These are phyloP conservation scores for Ramularia collo-cygni DNA, from an alignment of 2,329 filamentous ascomycete genomes.

Conservation along the genomic window DNA sequence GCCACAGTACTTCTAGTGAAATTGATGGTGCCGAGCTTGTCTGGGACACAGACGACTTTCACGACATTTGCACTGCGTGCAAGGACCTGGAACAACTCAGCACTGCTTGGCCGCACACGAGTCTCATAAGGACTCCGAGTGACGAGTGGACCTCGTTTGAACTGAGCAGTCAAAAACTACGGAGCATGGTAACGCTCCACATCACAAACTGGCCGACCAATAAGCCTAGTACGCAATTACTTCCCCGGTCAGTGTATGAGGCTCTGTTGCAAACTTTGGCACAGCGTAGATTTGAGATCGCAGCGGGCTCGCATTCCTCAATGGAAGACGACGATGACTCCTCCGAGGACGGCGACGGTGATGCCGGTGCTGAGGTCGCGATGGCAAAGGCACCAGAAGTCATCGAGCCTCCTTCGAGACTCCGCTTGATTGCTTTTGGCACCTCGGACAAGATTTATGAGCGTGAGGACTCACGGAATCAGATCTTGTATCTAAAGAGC, in stretches of 20 bases:
- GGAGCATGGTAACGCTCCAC: constrained; percentile 40
- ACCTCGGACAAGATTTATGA: constrained; percentile 42
- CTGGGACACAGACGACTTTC: constrained; percentile 38
- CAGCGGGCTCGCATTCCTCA: constrained; percentile 7
- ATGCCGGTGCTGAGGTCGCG: not conserved
- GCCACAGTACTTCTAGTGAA: constrained; percentile 5
- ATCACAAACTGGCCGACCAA: constrained; percentile 45
- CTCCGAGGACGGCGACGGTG: constrained; percentile 4
- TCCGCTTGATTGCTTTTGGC: constrained; percentile 42
- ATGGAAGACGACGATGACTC: constrained; percentile 6
- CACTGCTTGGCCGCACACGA: constrained; percentile 41
- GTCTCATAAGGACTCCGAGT: constrained; percentile 36
- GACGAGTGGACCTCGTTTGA: constrained; percentile 40
- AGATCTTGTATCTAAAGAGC: constrained; percentile 42
- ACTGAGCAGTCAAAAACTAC: constrained; percentile 24
- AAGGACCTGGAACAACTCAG: constrained; percentile 39
- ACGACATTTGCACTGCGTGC: constrained; percentile 41
- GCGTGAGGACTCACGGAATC: constrained; percentile 40
- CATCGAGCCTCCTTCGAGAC: constrained; percentile 16
- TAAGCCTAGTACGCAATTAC: constrained; percentile 32
- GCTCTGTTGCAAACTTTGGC: constrained; percentile 33
- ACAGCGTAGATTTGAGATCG: constrained; percentile 22
- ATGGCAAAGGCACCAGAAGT: not conserved
- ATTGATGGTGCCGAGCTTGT: constrained; percentile 38
- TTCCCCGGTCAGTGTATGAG: constrained; percentile 41